Base-by-base conservation (phyloP, 768 basidiomycete species). In the Tricholoma hemisulphureum region DNA sequence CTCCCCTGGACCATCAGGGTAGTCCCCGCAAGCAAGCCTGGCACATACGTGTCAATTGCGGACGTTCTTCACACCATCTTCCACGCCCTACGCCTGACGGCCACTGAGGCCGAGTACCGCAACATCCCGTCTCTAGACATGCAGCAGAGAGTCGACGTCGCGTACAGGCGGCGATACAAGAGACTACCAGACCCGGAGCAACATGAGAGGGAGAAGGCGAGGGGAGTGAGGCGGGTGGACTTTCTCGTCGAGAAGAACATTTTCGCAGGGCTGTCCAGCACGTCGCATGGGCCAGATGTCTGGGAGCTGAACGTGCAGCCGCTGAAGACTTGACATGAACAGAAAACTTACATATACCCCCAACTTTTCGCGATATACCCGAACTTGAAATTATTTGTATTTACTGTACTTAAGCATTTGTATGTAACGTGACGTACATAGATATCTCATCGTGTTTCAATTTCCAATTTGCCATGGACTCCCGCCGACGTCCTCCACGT, bases 161-260 rank as follows among this genome's bases (percentile, higher is more conserved):
- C 83, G 5, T 86, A 77, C 64, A 69, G 69, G 41, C 58, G 53
- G 5, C 76, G 84, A 18, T 80, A 72, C 58, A 64, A 68, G 32
- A 67, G 70, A 11, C 68, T 77, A 13, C 41, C 60, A 0, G 71
- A 77, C 11, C 56, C 66, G 2, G 65, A 65, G 29, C 66, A 56
- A 1, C 70, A 69, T 23, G 73, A 71, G 29, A 62, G 66, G 24
- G 83, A 85, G 67, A 71, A 73, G 59, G 61, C 61, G 10, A 80
- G 80, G 63, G 83, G 82, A 0, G 61, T 85, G 18, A 83, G 80
- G 66, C 69, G 82, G 51, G 75, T 86, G 0, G 85, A 87, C 66
- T 85, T 83, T 62, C 67, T 87, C 49, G 66, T 72, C 50, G 75
- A 69, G 35, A 69, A 67, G 16, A 75, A 68, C 13, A 63, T 60